These are phyloP conservation scores for Globisporangium splendens DNA, from an alignment of 352 stramenopile species.

Conservation along the genomic window DNA sequence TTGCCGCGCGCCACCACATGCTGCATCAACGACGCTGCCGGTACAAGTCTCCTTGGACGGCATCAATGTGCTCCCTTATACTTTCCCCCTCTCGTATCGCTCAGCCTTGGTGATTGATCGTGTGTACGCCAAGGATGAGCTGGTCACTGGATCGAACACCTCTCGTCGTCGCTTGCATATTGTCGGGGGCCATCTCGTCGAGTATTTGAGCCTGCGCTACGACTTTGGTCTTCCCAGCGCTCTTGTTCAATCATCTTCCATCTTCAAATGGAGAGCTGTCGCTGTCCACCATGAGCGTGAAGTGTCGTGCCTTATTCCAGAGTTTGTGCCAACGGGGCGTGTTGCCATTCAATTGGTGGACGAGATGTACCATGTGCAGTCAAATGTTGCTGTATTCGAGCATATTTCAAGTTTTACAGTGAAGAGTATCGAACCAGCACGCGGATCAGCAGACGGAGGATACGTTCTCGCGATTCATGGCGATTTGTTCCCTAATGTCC, in stretches of 20 bases:
- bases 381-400: slow-evolving; percentile 22
- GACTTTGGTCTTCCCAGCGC: slow-evolving; percentile 8
- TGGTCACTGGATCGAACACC: background rate
- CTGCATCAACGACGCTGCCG: slow-evolving; percentile 16
- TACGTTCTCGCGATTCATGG: slow-evolving; percentile 19
- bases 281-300: background rate
- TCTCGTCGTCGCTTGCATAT: background rate
- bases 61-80: slow-evolving; percentile 12
- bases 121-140: background rate
- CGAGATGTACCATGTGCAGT: background rate
- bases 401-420: slow-evolving; percentile 10
- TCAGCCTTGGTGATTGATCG: slow-evolving; percentile 6
- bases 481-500: slow-evolving; percentile 12
- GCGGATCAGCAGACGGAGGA: slow-evolving; percentile 16
- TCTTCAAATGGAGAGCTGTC: slow-evolving; percentile 3
- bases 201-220: background rate
- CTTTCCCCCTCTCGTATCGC: slow-evolving; percentile 23
- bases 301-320: slow-evolving; percentile 1
- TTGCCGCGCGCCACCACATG: slow-evolving; percentile 30
- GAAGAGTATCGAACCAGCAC: slow-evolving; percentile 5
- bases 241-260: background rate
- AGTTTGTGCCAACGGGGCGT: slow-evolving; percentile 8
- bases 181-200: slow-evolving; percentile 1
- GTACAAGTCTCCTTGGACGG: slow-evolving; percentile 27
- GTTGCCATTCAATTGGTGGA: slow-evolving; percentile 10